Base-by-base conservation (phyloP, 331 rosid species). In the Stylosanthes scabra region DNA sequence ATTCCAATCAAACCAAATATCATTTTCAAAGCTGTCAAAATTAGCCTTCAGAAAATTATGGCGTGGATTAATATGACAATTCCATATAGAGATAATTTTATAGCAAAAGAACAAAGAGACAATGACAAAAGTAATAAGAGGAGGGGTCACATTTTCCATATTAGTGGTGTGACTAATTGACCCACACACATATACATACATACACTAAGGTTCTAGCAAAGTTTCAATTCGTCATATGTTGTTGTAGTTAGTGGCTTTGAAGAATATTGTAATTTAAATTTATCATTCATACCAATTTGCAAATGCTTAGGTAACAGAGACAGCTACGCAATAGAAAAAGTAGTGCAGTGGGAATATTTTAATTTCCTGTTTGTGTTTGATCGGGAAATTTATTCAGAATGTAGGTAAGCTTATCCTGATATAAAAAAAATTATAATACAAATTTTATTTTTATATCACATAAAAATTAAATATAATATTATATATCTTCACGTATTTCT, bases 191-290 rank as follows among this genome's bases (percentile, higher is more conserved):
- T 6, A 3, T 34, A 34, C 39, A 34, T 6, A 34, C 39, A 3
- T 34, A 34, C 39, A 63, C 66, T 0, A 27, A 68, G 41, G 39
- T 13, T 44, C 47, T 49, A 49, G 50, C 72, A 80, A 80, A 80
- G 85, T 68, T 80, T 72, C 0, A 34, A 69, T 72, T 76, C 75
- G 87, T 76, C 87, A 76, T 63, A 34, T 34, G 39, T 34, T 34
- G 81, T 83, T 79, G 84, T 70, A 70, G 70, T 14, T 52, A 54
- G 28, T 60, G 11, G 7, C 16, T 44, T 25, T 54, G 45, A 71
- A 80, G 66, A 61, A 67, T 71, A 41, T 83, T 71, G 82, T 34
- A 34, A 34, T 34, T 34, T 20, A 20, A 34, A 34, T 34, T 34
- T 34, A 34, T 34, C 68, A 75, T 72, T 61, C 25, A 79, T 60